phyloP scores from a whole-genome alignment of 371 early-diverging fungal genomes.

The Lichtheimia hyalospora region DNA sequence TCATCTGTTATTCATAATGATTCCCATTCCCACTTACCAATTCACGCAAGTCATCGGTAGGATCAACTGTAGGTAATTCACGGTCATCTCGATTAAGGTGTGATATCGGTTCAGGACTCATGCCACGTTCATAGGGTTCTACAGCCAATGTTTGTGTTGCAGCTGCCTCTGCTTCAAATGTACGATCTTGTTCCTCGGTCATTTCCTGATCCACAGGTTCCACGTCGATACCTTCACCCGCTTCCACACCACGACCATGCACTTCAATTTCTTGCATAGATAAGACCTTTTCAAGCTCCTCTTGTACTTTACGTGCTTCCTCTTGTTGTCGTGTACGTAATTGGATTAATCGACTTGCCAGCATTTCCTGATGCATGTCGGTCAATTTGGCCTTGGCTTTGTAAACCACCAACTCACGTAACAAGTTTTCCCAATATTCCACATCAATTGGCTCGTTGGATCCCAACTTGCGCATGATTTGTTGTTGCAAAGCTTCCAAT shows the following conservation, averaged over 20 bases:
- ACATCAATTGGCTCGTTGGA: slow-evolving; percentile 80
- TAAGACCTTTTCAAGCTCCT: slow-evolving; percentile 62
- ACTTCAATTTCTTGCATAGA: slow-evolving; percentile 53
- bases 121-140: slow-evolving; percentile 56
- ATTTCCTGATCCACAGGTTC: slow-evolving; percentile 48
- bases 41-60: slow-evolving; percentile 58
- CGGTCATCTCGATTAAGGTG: slow-evolving; percentile 57
- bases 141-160: slow-evolving; percentile 16
- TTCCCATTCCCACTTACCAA: slow-evolving; percentile 42
- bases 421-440: slow-evolving; percentile 92
- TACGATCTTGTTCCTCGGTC: slow-evolving; percentile 41
- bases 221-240: slow-evolving; percentile 43
- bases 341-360: slow-evolving; percentile 72
- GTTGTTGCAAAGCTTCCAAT: slow-evolving; percentile 67
- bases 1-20: not conserved
- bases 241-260: slow-evolving; percentile 46
- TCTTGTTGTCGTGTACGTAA: slow-evolving; percentile 61
- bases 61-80: slow-evolving; percentile 58
- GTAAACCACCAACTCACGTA: slow-evolving; percentile 77
- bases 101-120: slow-evolving; percentile 66
- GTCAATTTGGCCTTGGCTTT: slow-evolving; percentile 78
- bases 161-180: slow-evolving; percentile 20
- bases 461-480: slow-evolving; percentile 72
- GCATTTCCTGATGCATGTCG: slow-evolving; percentile 73
- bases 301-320: slow-evolving; percentile 69